Percentiles rank a stretch among this genome's conserved stretches.
Evolutionary conservation across 805 yeast genomes (phyloP).

Genomic region (Scheffersomyces lignosus): DNA sequence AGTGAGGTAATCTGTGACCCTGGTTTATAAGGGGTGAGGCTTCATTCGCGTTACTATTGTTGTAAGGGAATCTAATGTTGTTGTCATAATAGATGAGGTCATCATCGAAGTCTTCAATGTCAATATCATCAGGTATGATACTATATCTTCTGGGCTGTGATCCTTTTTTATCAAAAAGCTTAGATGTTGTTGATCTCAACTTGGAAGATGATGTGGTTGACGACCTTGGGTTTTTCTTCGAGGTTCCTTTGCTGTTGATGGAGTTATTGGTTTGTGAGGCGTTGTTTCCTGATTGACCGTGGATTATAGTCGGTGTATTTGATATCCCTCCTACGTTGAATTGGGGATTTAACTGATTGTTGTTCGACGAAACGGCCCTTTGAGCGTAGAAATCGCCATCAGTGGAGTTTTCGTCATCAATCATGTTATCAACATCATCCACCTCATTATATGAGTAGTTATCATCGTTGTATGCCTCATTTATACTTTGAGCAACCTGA

Average conservation of each 20-base stretch:
- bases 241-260: constrained; percentile 19
- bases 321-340: not conserved
- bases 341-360: not conserved
- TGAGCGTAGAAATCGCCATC: constrained; percentile 25
- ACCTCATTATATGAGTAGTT: constrained; percentile 24
- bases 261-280: constrained; percentile 3
- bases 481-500: constrained; percentile 15
- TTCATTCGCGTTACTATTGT: constrained; percentile 26
- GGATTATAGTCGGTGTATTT: not conserved
- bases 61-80: constrained; percentile 38
- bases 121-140: constrained; percentile 64
- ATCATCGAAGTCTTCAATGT: constrained; percentile 55
- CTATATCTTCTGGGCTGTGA: constrained; percentile 72
- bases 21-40: constrained; percentile 29
- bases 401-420: constrained; percentile 30
- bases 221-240: constrained; percentile 27
- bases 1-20: constrained; percentile 34
- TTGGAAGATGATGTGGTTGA: constrained; percentile 42
- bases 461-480: constrained; percentile 27
- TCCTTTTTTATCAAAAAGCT: constrained; percentile 70
- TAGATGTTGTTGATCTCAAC: constrained; percentile 67
- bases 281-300: too few relatives aligned
- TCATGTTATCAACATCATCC: constrained; percentile 17
- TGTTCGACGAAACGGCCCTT: constrained; percentile 3
- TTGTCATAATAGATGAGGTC: constrained; percentile 49